Evolutionary conservation across 148 eudicot species (phyloP).

Genomic region (Nepenthes mirabilis): DNA sequence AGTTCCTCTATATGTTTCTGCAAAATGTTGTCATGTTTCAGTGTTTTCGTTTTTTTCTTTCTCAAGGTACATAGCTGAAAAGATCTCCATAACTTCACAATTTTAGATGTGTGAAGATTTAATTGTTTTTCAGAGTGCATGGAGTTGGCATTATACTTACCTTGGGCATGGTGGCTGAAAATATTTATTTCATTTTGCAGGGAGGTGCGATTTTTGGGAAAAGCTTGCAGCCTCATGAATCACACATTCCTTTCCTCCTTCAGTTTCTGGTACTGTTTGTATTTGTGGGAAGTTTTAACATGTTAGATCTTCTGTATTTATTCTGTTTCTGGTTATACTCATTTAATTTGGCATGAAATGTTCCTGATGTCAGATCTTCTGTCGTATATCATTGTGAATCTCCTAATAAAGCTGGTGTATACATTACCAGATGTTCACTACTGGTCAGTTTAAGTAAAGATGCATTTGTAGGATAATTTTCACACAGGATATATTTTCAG

Average conservation of each 20-base stretch:
- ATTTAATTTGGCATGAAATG: background rate
- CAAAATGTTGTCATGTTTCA: no score
- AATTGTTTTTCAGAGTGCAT: background rate
- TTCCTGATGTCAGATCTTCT: background rate
- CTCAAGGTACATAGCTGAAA: no score
- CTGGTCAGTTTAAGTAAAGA: no score
- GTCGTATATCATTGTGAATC: background rate
- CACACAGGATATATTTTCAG: no score
- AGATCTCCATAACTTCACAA: no score
- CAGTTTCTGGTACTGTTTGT: constrained; percentile 63
- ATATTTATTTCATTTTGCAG: constrained; percentile 20
- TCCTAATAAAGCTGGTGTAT: no score
- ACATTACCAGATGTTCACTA: no score
- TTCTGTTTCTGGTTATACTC: background rate
- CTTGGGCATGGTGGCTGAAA: background rate
- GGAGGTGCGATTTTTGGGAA: constrained; percentile 65
- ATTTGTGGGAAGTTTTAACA: background rate
- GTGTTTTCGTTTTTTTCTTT: no score
- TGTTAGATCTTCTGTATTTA: background rate
- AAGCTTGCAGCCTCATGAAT: constrained; percentile 85
- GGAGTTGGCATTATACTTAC: background rate
- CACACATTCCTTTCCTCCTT: constrained; percentile 92
- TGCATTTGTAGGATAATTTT: no score
- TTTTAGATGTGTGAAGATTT: no score
- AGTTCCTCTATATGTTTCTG: no score